A percentile compares a stretch with the other conserved stretches of the same genome.
These are phyloP conservation scores for Agaricus blazei DNA, from an alignment of 768 basidiomycete genomes.

Conservation along the genomic window DNA sequence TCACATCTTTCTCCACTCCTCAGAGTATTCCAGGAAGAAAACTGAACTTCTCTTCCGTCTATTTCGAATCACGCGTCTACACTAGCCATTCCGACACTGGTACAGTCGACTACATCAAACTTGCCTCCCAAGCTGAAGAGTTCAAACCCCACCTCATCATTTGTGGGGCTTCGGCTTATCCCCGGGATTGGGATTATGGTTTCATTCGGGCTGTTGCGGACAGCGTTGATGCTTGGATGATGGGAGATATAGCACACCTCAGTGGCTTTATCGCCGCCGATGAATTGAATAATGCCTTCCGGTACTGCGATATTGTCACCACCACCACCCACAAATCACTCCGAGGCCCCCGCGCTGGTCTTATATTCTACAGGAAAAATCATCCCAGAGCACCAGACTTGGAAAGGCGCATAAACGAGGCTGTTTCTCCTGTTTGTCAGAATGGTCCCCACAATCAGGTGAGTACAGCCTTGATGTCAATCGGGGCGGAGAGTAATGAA, in stretches of 20 bases:
- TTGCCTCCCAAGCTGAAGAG: constrained; percentile 82
- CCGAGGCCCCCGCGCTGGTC: constrained; percentile 93
- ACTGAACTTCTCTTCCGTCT: constrained; percentile 94
- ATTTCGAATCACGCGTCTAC: constrained; percentile 98
- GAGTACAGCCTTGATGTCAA: constrained; percentile 15
- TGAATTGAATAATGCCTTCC: constrained; percentile 87
- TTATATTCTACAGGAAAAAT: constrained; percentile 98
- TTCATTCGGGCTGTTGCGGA: constrained; percentile 75
- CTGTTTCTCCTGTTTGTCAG: constrained; percentile 99
- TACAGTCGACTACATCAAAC: constrained; percentile 80
- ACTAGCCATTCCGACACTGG: constrained; percentile 76
- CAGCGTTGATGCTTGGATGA: constrained; percentile 85
- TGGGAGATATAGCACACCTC: constrained; percentile 98
- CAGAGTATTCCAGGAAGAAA: constrained; percentile 90
- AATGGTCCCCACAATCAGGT: constrained; percentile 99
- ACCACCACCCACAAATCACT: constrained; percentile 99
- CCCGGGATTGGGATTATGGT: constrained; percentile 95
- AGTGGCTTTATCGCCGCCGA: constrained; percentile 91
- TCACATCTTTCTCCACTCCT: neutral
- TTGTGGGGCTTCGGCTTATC: constrained; percentile 98
- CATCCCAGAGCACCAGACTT: constrained; percentile 76
- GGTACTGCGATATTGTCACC: constrained; percentile 94
- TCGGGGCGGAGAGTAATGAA: neutral
- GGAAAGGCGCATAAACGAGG: constrained; percentile 95
- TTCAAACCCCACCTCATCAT: constrained; percentile 96